Conservation (phyloP, 176 grass and related monocot species). For the Urochloa ruziziensis region DNA sequence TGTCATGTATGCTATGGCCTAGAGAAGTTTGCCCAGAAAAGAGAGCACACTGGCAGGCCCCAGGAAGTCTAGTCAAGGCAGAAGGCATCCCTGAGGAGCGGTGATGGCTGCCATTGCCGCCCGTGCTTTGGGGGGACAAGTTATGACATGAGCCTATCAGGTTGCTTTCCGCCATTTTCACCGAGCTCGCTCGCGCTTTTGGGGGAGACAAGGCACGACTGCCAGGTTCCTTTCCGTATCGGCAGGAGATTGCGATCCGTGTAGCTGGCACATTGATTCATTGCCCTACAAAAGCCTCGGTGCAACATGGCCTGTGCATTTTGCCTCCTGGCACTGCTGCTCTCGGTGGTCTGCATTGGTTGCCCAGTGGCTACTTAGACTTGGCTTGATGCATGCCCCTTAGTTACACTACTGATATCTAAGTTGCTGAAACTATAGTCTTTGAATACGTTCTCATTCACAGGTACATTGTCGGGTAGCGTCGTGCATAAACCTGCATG, state of each 20-base stretch:
- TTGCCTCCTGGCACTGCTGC: not conserved
- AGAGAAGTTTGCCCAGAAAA: slow-evolving; percentile 29
- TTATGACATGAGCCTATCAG: not conserved
- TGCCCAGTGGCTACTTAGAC: not conserved
- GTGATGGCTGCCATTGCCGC: not conserved
- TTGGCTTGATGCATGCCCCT: too few relatives aligned
- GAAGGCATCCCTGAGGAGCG: not conserved
- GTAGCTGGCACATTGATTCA: not conserved
- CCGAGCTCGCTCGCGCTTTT: not conserved
- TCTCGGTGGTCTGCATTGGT: not conserved
- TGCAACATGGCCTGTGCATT: not conserved
- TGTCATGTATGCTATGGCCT: not conserved
- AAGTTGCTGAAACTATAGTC: not conserved
- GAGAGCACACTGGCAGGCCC: not conserved
- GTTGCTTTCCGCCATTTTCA: not conserved
- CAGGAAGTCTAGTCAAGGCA: not conserved
- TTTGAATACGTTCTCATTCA: not conserved
- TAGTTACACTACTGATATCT: not conserved
- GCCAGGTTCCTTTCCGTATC: not conserved
- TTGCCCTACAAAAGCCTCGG: not conserved
- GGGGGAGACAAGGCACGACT: not conserved
- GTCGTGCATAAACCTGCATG: not conserved
- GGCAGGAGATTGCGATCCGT: not conserved
- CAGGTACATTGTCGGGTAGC: not conserved
- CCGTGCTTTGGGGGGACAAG: slow-evolving; percentile 1